Evolutionary conservation across 2,329 filamentous ascomycete species (phyloP).

Genomic region (Aspergillus spinulosporus): DNA sequence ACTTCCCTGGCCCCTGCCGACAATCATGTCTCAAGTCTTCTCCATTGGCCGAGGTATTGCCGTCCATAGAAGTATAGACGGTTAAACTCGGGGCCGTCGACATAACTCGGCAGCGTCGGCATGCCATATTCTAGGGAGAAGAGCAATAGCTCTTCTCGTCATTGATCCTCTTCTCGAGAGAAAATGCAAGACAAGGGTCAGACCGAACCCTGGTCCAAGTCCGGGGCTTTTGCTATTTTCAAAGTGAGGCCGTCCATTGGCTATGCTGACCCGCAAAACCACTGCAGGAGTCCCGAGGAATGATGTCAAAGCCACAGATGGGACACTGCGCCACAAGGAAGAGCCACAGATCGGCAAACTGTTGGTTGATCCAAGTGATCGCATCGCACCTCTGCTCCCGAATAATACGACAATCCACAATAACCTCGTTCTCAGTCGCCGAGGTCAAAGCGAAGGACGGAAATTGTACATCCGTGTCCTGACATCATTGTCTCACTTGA

Average conservation of each 20-base stretch:
- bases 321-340: background rate
- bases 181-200: background rate
- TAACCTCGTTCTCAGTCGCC: background rate
- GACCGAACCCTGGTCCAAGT: background rate
- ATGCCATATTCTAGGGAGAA: background rate
- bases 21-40: conserved; percentile 6
- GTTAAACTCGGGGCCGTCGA: background rate
- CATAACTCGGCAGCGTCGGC: conserved; percentile 6
- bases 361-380: background rate
- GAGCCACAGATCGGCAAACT: conserved; percentile 10
- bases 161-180: background rate
- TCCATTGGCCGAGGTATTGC: conserved; percentile 1
- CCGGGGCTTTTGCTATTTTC: background rate
- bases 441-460: background rate
- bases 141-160: background rate
- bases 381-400: background rate
- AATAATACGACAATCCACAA: background rate
- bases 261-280: background rate
- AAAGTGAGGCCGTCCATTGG: background rate
- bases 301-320: conserved; percentile 1
- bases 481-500: conserved; percentile 13
- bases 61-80: background rate
- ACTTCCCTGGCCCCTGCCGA: background rate
- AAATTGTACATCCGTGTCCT: background rate
- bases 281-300: background rate